Evolutionary conservation across 345 rosid species (phyloP).

Genomic region (Theobroma cacao): DNA sequence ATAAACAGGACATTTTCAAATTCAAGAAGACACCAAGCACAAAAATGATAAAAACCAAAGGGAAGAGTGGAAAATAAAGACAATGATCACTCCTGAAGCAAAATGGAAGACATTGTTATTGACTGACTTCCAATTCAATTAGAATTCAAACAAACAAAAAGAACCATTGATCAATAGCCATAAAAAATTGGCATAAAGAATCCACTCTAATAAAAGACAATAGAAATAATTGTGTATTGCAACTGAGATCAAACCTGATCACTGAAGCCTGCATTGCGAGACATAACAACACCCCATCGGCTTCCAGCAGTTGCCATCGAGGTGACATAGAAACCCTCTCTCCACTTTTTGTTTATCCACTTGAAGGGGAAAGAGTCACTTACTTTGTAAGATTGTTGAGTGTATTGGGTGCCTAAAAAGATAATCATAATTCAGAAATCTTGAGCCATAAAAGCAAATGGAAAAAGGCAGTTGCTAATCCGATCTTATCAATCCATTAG

Average conservation of each 20-base stretch:
- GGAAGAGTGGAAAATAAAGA: background rate
- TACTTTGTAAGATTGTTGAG: slow-evolving; percentile 96
- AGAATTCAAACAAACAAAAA: slow-evolving; percentile 1
- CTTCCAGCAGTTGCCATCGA: slow-evolving; percentile 97
- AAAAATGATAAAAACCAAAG: background rate
- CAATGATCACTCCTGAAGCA: background rate
- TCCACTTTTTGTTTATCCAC: slow-evolving; percentile 99
- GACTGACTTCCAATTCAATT: background rate
- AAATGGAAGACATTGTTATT: background rate
- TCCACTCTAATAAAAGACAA: background rate
- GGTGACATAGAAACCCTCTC: slow-evolving; percentile 97
- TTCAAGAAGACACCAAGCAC: background rate
- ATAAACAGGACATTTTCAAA: background rate
- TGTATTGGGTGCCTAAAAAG: slow-evolving; percentile 72
- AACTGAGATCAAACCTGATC: slow-evolving; percentile 58
- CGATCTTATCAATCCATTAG: background rate
- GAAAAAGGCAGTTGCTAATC: background rate
- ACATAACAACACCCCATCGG: slow-evolving; percentile 98
- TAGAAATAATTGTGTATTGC: background rate
- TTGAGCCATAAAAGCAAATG: background rate
- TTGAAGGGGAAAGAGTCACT: slow-evolving; percentile 95
- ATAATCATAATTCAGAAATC: slow-evolving; percentile 6
- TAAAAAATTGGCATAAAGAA: background rate
- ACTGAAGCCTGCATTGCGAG: slow-evolving; percentile 94
- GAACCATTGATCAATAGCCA: background rate